Evolutionary conservation across 2,329 filamentous ascomycete species (phyloP), one percentile per base, ranked within the genome.

Genomic region (Colletotrichum magnum): DNA sequence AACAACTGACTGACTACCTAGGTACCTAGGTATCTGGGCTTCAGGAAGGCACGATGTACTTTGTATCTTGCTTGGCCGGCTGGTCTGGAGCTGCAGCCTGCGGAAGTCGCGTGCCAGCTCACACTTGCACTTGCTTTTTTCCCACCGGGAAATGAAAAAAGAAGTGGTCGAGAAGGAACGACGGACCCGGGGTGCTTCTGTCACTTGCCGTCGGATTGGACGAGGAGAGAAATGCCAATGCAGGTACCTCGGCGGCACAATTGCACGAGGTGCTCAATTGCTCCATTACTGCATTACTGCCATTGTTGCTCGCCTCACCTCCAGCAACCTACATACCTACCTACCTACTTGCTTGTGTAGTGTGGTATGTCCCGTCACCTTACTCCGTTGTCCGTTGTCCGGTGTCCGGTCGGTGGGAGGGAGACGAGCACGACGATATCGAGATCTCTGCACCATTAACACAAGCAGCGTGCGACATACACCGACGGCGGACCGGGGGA

Each of bases 201-300:
- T 64, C 64, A 64, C 48, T 65, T 65, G 66, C 41, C 43, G 61
- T 50, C 45, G 54, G n/a, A 67, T 67, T 67, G 63, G 56, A 52
- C 54, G 54, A 64, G 64, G 24, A 26, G 52, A 39, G 45, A 64
- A 54, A 26, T 65, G 66, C 50, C 61, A 65, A 69, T 66, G 66
- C 66, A 69, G 66, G 66, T 69, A 64, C 65, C 45, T 58, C 59
- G 52, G 43, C 50, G 58, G 50, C 43, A 41, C 50, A 45, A 48
- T 57, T 60, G 21, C 45, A 21, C 45, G 32, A 36, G 32, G 32
- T 36, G 32, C 32, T 36, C 32, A 36, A 36, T 36, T 10, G 32
- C 32, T 36, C 32, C 7, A 36, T 21, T 18, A 43, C 45, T 28
- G 45, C 45, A n/a, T 9, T 48, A 24, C n/a, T 50, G n/a, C 6